Evolutionary conservation across 495 filamentous ascomycete genomes (phyloP).

Genomic region (Penicillium macrosclerotiorum): DNA sequence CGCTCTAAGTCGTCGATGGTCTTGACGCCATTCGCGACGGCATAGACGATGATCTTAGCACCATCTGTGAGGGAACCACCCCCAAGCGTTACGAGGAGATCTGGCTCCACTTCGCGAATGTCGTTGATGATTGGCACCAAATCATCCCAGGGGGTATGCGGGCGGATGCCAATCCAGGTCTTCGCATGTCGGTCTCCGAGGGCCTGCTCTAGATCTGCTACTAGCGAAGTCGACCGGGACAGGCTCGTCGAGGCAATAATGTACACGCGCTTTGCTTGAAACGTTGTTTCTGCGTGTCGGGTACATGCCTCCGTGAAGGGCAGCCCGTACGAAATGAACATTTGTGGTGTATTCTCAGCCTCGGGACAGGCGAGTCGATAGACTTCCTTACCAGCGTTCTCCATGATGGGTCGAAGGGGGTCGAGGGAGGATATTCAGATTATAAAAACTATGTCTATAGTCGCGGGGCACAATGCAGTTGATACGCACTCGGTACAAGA

Average conservation of each 20-base stretch:
- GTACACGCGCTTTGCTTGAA: conserved; percentile 3
- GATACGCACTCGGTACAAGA: too few relatives aligned
- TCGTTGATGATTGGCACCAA: not conserved
- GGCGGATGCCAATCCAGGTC: conserved; percentile 1
- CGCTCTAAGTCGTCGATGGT: conserved; percentile 1
- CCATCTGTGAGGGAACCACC: not conserved
- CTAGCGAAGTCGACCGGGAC: not conserved
- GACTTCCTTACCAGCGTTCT: not conserved
- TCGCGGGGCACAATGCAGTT: too few relatives aligned
- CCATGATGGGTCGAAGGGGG: not conserved
- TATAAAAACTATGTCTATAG: too few relatives aligned
- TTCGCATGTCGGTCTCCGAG: conserved; percentile 4
- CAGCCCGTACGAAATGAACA: not conserved
- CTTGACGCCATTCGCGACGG: not conserved
- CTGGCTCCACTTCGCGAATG: conserved; percentile 1
- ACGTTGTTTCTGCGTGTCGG: not conserved
- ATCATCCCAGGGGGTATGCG: conserved; percentile 3
- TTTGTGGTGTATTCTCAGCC: not conserved
- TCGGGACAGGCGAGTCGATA: conserved; percentile 1
- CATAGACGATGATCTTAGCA: conserved; percentile 1
- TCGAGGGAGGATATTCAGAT: too few relatives aligned
- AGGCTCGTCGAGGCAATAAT: conserved; percentile 2
- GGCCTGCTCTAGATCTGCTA: not conserved
- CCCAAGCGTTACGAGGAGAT: conserved; percentile 1
- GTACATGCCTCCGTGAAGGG: conserved; percentile 1